Conservation (phyloP, 2,329 filamentous ascomycete genomes). For the Xylariaceae sp. region DNA sequence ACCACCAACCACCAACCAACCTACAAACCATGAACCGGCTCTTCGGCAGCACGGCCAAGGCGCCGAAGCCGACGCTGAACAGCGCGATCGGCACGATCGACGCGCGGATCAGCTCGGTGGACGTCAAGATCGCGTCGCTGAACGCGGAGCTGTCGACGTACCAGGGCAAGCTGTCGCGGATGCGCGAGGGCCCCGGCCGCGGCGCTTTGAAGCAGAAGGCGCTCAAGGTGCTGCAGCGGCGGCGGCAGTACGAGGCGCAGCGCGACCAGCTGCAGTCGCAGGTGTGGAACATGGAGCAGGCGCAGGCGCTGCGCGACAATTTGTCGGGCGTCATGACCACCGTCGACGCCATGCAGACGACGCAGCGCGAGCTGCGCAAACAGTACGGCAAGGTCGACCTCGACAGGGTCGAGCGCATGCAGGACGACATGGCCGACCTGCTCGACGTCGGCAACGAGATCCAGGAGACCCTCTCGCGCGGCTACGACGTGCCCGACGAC, state of each 20-base stretch:
- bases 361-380: slow-evolving; percentile 83
- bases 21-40: slow-evolving; percentile 77
- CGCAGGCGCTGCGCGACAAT: slow-evolving; percentile 97
- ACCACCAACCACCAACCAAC: not conserved
- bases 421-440: slow-evolving; percentile 98
- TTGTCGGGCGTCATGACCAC: slow-evolving; percentile 98
- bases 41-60: slow-evolving; percentile 80
- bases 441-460: slow-evolving; percentile 98
- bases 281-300: slow-evolving; percentile 99
- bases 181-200: slow-evolving; percentile 94
- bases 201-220: slow-evolving; percentile 89
- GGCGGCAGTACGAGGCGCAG: slow-evolving; percentile 90
- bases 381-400: slow-evolving; percentile 98
- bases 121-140: slow-evolving; percentile 88
- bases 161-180: slow-evolving; percentile 78
- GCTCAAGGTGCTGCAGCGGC: slow-evolving; percentile 84
- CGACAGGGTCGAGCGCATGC: slow-evolving; percentile 93
- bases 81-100: slow-evolving; percentile 68
- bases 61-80: slow-evolving; percentile 77
- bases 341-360: slow-evolving; percentile 94
- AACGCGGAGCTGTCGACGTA: slow-evolving; percentile 86
- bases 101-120: slow-evolving; percentile 60
- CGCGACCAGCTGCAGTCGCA: slow-evolving; percentile 90
- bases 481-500: slow-evolving; percentile 93
- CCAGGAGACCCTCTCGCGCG: slow-evolving; percentile 82